Conservation (phyloP, 345 rosid genomes). For the Citrus inodora region DNA sequence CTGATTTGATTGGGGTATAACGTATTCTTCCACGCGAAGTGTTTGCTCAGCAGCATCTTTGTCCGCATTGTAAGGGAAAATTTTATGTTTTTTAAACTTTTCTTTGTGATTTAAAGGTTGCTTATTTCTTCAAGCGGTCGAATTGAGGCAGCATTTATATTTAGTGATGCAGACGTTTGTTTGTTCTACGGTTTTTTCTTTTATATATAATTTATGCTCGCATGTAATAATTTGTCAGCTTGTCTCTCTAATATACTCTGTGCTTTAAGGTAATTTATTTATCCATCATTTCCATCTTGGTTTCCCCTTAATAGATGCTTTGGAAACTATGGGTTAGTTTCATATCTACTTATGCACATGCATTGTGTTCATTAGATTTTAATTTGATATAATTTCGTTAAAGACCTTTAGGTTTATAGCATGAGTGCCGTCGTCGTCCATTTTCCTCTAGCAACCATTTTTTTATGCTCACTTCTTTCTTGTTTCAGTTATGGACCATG, state of each 20-base stretch:
- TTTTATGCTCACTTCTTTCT: conserved; percentile 15
- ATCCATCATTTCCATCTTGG: background rate
- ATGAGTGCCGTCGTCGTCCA: background rate
- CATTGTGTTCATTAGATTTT: background rate
- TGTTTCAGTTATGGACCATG: conserved; percentile 92
- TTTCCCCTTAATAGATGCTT: background rate
- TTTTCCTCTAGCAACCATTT: conserved; percentile 9
- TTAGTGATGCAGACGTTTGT: background rate
- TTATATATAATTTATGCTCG: background rate
- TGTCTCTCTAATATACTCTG: background rate
- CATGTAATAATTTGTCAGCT: background rate
- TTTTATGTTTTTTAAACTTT: background rate
- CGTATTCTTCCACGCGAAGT: background rate
- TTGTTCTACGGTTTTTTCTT: background rate
- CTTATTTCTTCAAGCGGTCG: background rate
- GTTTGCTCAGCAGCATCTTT: background rate
- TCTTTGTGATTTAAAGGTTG: background rate
- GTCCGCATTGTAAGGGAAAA: background rate
- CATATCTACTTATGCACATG: background rate
- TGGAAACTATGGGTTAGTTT: background rate
- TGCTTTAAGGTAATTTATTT: background rate
- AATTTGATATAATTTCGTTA: background rate
- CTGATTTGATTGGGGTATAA: background rate
- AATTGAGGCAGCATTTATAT: background rate
- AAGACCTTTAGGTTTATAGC: background rate